phyloP scores from a whole-genome alignment of 225 moss, liverwort and hornwort species.

The Straminergon stramineum region DNA sequence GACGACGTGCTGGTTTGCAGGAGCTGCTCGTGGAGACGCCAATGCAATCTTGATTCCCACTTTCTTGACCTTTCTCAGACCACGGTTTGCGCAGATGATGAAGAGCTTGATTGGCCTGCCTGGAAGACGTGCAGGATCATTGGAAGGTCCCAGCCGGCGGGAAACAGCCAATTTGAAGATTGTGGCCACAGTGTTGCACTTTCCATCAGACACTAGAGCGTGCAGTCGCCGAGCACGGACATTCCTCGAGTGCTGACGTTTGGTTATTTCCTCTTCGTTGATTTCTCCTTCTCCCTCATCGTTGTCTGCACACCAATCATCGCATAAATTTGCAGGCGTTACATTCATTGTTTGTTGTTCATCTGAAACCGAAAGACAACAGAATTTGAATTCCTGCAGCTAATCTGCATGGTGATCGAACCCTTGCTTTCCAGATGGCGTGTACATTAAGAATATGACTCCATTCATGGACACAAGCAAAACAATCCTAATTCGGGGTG shows the following conservation, averaged over 20 bases:
- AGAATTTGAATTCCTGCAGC: background rate
- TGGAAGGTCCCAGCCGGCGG: conserved; percentile 1
- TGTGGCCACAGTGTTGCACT: conserved; percentile 21
- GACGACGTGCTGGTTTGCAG: conserved; percentile 2
- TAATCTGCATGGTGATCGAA: background rate
- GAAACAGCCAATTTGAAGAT: background rate
- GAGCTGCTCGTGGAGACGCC: conserved; percentile 5
- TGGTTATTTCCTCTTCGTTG: background rate
- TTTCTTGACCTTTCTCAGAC: background rate
- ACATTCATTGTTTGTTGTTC: background rate
- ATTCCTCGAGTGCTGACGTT: background rate
- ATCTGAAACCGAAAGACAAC: background rate
- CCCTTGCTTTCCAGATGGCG: background rate
- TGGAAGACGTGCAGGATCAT: background rate
- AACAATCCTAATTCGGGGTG: background rate
- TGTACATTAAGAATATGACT: background rate
- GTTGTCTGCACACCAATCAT: background rate
- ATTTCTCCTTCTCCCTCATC: background rate
- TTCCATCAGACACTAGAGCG: background rate
- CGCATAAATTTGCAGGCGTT: background rate
- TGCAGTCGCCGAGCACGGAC: conserved; percentile 15
- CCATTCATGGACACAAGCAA: background rate
- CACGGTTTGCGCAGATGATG: conserved; percentile 11
- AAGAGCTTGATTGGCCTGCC: conserved; percentile 18
- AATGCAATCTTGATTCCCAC: background rate